phyloP scores from a whole-genome alignment of 352 stramenopile species.

The Globisporangium cylindrosporum region DNA sequence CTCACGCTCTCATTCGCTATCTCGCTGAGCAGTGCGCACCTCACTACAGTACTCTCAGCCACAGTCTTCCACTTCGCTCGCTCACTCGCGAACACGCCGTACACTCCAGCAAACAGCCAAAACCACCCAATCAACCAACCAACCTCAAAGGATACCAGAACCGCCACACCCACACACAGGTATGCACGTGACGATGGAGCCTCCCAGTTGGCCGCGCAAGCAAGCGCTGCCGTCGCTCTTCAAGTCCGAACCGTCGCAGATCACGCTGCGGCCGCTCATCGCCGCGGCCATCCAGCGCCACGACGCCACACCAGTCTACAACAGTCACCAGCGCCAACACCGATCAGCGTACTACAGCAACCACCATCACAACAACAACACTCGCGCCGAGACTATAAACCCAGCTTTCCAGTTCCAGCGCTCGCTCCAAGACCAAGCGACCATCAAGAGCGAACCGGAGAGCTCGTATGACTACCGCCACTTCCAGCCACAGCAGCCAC shows the following conservation, averaged over 20 bases:
- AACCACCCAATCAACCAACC: too few relatives aligned
- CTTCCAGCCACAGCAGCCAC: background rate
- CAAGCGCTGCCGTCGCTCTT: constrained; percentile 12
- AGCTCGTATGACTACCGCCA: constrained; percentile 7
- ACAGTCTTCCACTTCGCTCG: background rate
- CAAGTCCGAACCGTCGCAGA: constrained; percentile 7
- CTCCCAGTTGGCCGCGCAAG: constrained; percentile 1
- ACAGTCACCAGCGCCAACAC: background rate
- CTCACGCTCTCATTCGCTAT: constrained; percentile 2
- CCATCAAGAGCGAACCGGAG: constrained; percentile 6
- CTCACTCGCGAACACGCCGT: background rate
- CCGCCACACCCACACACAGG: background rate
- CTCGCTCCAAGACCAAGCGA: background rate
- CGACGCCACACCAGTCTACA: background rate
- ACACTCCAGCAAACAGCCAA: background rate
- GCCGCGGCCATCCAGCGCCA: constrained; percentile 1
- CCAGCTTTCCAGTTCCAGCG: background rate
- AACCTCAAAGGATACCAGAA: background rate
- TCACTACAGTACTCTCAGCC: background rate
- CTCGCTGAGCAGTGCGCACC: background rate
- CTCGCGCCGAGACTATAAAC: background rate
- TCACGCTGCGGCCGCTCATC: constrained; percentile 6
- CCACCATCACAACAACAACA: background rate
- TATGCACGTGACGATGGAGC: constrained; percentile 6
- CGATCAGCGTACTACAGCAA: background rate